Evolutionary conservation across 495 filamentous ascomycete genomes (phyloP).

Genomic region (Hypoxylon intermedium): DNA sequence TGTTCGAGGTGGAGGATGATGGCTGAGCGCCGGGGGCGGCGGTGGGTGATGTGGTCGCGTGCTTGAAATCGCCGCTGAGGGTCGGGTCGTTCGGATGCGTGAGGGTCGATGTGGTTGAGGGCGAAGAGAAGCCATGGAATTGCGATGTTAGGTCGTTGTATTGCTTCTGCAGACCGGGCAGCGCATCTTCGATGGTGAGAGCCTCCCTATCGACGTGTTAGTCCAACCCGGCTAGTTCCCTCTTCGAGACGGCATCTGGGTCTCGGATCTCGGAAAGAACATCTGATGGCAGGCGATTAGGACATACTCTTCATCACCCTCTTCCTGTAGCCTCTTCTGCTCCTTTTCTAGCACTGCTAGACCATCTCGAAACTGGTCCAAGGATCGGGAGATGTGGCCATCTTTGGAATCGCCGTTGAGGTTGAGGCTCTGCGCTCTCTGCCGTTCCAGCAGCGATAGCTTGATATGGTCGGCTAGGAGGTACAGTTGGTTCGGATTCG

Average conservation of each 20-base stretch:
- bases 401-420: slow-evolving; percentile 82
- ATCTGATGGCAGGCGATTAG: too few relatives aligned
- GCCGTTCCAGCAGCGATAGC: slow-evolving; percentile 81
- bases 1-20: slow-evolving; percentile 49
- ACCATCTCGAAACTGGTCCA: slow-evolving; percentile 84
- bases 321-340: slow-evolving; percentile 64
- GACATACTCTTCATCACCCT: slow-evolving; percentile 63
- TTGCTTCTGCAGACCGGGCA: slow-evolving; percentile 63
- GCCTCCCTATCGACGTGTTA: slow-evolving; percentile 50
- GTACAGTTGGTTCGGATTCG: slow-evolving; percentile 69
- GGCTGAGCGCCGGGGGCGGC: slow-evolving; percentile 56
- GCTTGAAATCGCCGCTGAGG: slow-evolving; percentile 70
- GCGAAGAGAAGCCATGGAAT: slow-evolving; percentile 65
- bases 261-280: neutral
- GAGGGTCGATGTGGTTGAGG: slow-evolving; percentile 57
- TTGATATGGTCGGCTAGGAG: slow-evolving; percentile 82
- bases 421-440: slow-evolving; percentile 86
- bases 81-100: slow-evolving; percentile 71
- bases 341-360: slow-evolving; percentile 78
- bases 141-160: slow-evolving; percentile 64
- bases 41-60: slow-evolving; percentile 62
- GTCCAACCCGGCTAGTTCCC: neutral
- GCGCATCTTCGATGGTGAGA: slow-evolving; percentile 53
- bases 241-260: neutral
- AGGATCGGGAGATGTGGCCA: slow-evolving; percentile 85